These are phyloP conservation scores for Rubroshorea leprosula DNA, from an alignment of 345 rosid species.

Conservation along the genomic window DNA sequence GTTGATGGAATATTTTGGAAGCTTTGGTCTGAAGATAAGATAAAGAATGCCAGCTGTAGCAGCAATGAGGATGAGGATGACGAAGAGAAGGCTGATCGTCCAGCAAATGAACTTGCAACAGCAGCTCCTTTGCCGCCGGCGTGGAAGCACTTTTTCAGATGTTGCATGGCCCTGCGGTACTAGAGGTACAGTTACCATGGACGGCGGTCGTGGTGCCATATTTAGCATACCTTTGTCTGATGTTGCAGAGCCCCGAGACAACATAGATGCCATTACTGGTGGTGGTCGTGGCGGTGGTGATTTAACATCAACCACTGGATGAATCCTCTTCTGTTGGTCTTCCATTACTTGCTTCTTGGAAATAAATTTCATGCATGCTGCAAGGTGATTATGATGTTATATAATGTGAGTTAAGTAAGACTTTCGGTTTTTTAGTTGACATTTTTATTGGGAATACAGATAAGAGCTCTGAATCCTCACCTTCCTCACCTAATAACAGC, in stretches of 20 bases:
- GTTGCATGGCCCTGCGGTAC: background rate
- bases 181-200: background rate
- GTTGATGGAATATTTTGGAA: slow-evolving; percentile 63
- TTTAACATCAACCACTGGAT: slow-evolving; percentile 37
- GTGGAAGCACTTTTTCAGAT: background rate
- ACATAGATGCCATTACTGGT: background rate
- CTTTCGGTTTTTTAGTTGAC: slow-evolving; percentile 13
- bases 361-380: background rate
- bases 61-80: slow-evolving; percentile 37
- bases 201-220: too few species aligned
- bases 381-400: background rate
- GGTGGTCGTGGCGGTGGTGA: slow-evolving; percentile 30
- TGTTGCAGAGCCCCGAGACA: background rate
- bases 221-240: background rate
- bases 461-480: slow-evolving; percentile 27
- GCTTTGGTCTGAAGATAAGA: slow-evolving; percentile 64
- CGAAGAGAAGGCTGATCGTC: slow-evolving; percentile 40
- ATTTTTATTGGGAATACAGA: background rate
- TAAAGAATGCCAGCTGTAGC: slow-evolving; percentile 47
- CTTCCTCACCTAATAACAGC: slow-evolving; percentile 43
- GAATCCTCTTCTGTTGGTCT: slow-evolving; percentile 41
- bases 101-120: slow-evolving; percentile 67
- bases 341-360: slow-evolving; percentile 21
- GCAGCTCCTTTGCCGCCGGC: slow-evolving; percentile 23
- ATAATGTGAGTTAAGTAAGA: background rate